A percentile compares a stretch with the other conserved stretches of the same genome.
phyloP scores from a whole-genome alignment of 1,284 basidiomycete species.

The Trichosporon coremiiforme region DNA sequence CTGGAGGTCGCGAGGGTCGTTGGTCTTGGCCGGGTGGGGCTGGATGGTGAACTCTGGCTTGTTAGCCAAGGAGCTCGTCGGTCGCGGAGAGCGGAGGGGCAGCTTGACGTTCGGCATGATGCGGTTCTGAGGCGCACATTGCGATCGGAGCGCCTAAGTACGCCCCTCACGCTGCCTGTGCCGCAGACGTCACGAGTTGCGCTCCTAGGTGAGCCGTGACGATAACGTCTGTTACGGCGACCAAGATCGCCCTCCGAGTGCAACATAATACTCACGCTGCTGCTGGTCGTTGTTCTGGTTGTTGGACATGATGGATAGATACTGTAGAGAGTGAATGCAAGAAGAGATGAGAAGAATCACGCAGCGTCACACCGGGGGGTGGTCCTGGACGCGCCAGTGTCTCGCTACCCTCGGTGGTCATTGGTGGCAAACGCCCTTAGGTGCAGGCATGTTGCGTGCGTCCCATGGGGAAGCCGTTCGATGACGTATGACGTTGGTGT shows the following conservation, averaged over 20 bases:
- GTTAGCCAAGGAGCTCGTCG: neutral
- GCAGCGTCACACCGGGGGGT: neutral
- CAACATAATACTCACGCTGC: conserved; percentile 39
- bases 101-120: neutral
- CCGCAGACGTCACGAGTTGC: neutral
- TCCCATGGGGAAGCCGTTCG: conserved; percentile 14
- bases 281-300: conserved; percentile 38
- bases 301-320: conserved; percentile 32
- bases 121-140: neutral
- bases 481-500: conserved; percentile 14
- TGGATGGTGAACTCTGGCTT: conserved; percentile 53
- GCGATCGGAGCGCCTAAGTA: neutral
- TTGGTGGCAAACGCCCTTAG: conserved; percentile 4
- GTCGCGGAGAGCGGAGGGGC: neutral
- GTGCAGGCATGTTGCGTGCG: neutral
- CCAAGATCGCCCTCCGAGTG: neutral
- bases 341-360: conserved; percentile 1
- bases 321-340: neutral
- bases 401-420: neutral
- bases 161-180: neutral
- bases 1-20: conserved; percentile 55
- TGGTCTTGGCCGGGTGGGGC: conserved; percentile 57
- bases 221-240: neutral
- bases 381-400: conserved; percentile 6
- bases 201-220: neutral